Evolutionary conservation across 371 early-diverging fungal species (phyloP).

Genomic region (Mortierella sp.): DNA sequence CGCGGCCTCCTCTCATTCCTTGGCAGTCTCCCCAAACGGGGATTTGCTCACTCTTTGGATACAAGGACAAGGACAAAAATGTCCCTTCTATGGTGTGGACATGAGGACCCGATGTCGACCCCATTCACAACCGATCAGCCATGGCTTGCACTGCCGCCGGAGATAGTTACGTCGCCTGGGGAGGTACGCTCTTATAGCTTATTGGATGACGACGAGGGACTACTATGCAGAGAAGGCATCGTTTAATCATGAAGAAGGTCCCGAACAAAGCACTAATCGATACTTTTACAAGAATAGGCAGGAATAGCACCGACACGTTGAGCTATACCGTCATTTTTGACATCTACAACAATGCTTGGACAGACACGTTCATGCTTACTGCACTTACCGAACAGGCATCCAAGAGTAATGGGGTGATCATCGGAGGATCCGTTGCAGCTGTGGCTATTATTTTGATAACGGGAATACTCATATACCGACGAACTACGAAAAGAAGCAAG

Average conservation of each 20-base stretch:
- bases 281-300: not conserved
- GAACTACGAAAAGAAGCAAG: not conserved
- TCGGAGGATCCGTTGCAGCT: not conserved
- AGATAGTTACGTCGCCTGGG: slow-evolving; percentile 17
- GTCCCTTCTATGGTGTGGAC: slow-evolving; percentile 8
- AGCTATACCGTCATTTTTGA: not conserved
- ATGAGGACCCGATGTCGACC: not conserved
- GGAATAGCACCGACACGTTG: not conserved
- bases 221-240: not conserved
- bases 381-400: no score
- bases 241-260: no score
- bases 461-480: not conserved
- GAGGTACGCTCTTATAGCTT: not conserved
- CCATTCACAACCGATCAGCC: not conserved
- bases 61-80: not conserved
- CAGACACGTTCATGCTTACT: not conserved
- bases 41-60: not conserved
- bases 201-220: not conserved
- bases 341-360: not conserved
- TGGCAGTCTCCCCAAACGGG: not conserved
- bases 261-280: not conserved
- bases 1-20: not conserved
- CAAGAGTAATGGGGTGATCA: not conserved
- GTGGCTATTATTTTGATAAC: not conserved
- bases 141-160: slow-evolving; percentile 19